phyloP scores from a whole-genome alignment of 73 alveolate genomes.

The Paramecium sexaurelia region DNA sequence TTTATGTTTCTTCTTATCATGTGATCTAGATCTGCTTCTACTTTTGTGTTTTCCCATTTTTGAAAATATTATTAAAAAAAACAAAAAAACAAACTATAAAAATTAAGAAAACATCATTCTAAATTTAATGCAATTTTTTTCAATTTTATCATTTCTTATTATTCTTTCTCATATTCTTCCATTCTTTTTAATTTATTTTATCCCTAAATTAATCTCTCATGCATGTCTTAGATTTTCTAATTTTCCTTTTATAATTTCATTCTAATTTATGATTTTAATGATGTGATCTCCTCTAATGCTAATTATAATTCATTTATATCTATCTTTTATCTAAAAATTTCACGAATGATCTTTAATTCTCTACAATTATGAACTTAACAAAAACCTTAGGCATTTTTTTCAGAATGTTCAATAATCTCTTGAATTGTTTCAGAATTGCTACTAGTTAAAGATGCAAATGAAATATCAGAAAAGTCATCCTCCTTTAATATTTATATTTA shows the following conservation, averaged over 20 bases:
- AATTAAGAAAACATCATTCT: not conserved
- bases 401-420: constrained; percentile 12
- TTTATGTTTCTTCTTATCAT: not conserved
- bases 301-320: not conserved
- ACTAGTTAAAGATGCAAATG: constrained; percentile 4
- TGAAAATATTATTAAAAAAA: not conserved
- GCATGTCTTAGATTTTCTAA: not conserved
- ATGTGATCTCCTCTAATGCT: not conserved
- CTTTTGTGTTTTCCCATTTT: constrained; percentile 46
- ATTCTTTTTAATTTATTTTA: constrained; percentile 2
- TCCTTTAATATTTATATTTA: not conserved
- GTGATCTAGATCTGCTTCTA: constrained; percentile 42
- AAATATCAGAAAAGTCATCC: constrained; percentile 2
- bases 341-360: constrained; percentile 22
- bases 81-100: not conserved
- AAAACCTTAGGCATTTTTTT: not conserved
- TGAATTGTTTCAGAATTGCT: not conserved
- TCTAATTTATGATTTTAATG: constrained; percentile 1
- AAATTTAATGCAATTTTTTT: not conserved
- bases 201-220: not conserved
- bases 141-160: not conserved
- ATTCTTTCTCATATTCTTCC: constrained; percentile 28
- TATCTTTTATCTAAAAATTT: not conserved
- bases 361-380: not conserved
- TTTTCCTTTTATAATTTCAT: not conserved